Conservation (phyloP, 805 yeast genomes). For the Myxozyma neglecta region DNA sequence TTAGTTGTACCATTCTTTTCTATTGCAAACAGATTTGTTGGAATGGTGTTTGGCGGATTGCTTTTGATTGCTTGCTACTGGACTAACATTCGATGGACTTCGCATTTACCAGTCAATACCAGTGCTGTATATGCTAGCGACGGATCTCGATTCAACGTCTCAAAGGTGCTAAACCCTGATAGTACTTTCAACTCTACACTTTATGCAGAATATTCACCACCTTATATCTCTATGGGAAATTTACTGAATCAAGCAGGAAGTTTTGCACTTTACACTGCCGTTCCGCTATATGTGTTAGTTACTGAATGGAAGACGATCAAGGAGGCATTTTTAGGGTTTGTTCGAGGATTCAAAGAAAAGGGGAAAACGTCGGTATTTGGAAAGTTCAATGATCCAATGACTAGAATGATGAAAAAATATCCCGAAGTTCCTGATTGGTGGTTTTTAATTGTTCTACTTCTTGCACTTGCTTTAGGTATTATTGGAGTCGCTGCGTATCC, state of each 20-base stretch:
- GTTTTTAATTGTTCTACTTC: slow-evolving; percentile 51
- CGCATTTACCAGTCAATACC: slow-evolving; percentile 48
- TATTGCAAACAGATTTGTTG: slow-evolving; percentile 42
- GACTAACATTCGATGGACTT: slow-evolving; percentile 41
- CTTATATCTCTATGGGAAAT: slow-evolving; percentile 64
- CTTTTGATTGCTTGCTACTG: slow-evolving; percentile 45
- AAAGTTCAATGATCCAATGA: slow-evolving; percentile 12
- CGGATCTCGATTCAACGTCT: slow-evolving; percentile 51
- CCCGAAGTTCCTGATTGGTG: slow-evolving; percentile 76
- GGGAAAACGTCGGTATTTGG: slow-evolving; percentile 33
- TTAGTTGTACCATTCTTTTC: slow-evolving; percentile 59
- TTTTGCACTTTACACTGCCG: slow-evolving; percentile 58
- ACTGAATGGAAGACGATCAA: slow-evolving; percentile 20
- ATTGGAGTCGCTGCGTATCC: slow-evolving; percentile 39
- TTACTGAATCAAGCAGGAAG: slow-evolving; percentile 58
- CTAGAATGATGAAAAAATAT: slow-evolving; percentile 49
- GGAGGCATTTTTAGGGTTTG: slow-evolving; percentile 4
- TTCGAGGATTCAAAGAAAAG: neutral
- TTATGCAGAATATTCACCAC: slow-evolving; percentile 61
- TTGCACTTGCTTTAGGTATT: slow-evolving; percentile 40
- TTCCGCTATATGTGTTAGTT: slow-evolving; percentile 45
- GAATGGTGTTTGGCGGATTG: slow-evolving; percentile 38
- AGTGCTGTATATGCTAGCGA: slow-evolving; percentile 54
- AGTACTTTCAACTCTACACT: slow-evolving; percentile 49
- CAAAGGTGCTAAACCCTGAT: slow-evolving; percentile 47